Evolutionary conservation across 768 basidiomycete species (phyloP).

Genomic region (Chalciporus piperatus): DNA sequence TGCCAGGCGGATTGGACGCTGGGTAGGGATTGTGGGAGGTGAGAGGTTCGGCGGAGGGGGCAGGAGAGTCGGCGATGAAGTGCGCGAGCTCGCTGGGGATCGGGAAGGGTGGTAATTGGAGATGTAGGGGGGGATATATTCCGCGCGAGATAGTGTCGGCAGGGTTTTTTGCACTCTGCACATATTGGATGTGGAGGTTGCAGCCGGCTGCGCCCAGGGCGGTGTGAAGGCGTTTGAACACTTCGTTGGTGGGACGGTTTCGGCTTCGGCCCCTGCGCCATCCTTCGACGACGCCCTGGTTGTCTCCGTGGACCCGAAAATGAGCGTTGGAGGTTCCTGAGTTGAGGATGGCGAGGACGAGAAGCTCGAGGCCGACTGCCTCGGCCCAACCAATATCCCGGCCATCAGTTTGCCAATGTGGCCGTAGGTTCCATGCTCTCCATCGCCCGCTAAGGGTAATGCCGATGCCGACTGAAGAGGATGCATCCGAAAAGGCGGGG

Average conservation of each 20-base stretch:
- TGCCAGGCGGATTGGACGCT: too few species aligned
- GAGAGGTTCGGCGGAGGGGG: too few species aligned
- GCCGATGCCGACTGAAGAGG: background rate
- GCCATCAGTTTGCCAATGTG: slow-evolving; percentile 28
- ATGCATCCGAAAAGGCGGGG: background rate
- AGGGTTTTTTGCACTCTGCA: slow-evolving; percentile 14
- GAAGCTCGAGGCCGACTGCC: slow-evolving; percentile 42
- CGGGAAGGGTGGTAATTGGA: slow-evolving; percentile 12
- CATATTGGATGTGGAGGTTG: slow-evolving; percentile 15
- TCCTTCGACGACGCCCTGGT: slow-evolving; percentile 36
- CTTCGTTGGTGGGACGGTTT: slow-evolving; percentile 25
- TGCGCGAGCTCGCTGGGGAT: background rate
- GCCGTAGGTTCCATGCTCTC: slow-evolving; percentile 33
- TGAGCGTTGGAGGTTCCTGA: background rate
- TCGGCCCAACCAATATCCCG: slow-evolving; percentile 49
- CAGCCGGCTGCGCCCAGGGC: background rate
- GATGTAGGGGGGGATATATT: background rate
- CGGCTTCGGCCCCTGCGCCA: slow-evolving; percentile 33
- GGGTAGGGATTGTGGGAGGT: too few species aligned
- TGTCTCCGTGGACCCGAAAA: slow-evolving; percentile 19
- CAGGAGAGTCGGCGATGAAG: background rate
- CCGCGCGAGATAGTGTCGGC: slow-evolving; percentile 18
- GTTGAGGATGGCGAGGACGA: slow-evolving; percentile 19
- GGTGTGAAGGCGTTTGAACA: slow-evolving; percentile 28
- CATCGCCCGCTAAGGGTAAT: background rate